Evolutionary conservation across 257 asterid genomes (phyloP).

Genomic region (Plectranthus barbatus): DNA sequence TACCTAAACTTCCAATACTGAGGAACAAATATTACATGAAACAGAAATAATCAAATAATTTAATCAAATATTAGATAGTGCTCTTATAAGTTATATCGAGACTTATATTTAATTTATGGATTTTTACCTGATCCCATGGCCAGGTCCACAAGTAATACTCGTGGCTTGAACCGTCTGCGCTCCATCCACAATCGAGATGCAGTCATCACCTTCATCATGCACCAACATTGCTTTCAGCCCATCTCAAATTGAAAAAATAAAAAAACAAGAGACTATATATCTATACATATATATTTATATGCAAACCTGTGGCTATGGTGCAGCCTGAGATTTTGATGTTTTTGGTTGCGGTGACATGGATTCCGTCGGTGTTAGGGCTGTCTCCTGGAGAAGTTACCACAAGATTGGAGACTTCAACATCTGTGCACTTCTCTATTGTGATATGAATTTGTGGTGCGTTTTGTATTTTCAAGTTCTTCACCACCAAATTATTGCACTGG

Average conservation of each 20-base stretch:
- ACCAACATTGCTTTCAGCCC: background rate
- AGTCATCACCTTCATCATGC: conserved; percentile 64
- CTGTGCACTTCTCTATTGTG: conserved; percentile 36
- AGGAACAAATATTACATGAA: background rate
- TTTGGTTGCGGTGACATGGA: conserved; percentile 50
- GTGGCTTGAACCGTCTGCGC: conserved; percentile 38
- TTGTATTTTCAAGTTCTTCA: conserved; percentile 36
- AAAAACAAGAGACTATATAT: too few species aligned
- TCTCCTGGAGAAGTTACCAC: conserved; percentile 43
- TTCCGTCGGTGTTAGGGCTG: conserved; percentile 89
- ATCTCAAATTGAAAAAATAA: too few species aligned
- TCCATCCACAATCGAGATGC: conserved; percentile 70
- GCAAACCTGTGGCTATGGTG: conserved; percentile 54
- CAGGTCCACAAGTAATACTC: conserved; percentile 72
- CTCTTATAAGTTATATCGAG: too few species aligned
- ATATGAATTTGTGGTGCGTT: conserved; percentile 71
- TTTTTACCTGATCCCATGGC: conserved; percentile 84
- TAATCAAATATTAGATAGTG: too few species aligned
- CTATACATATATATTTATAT: background rate
- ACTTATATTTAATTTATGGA: background rate
- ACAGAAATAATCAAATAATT: background rate
- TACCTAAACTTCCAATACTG: conserved; percentile 82
- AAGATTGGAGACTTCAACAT: conserved; percentile 42
- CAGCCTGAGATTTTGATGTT: conserved; percentile 40
- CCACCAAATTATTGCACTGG: conserved; percentile 45